Conservation (phyloP, 1,139 yeast species). For the Yamadazyma taylorii region DNA sequence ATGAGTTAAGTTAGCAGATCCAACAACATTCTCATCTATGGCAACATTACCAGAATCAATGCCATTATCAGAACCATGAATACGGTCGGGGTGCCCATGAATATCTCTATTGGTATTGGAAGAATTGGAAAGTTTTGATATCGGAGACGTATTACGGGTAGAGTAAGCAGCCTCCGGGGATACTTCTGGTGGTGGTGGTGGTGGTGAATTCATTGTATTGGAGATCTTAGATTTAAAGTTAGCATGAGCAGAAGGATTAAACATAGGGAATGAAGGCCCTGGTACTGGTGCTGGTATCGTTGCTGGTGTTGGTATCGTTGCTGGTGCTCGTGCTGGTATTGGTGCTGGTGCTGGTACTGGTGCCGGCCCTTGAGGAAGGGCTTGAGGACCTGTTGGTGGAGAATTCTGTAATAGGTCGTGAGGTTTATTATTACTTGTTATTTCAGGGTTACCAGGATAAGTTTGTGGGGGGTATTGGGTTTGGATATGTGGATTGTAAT, state of each 20-base stretch:
- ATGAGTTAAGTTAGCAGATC: background rate
- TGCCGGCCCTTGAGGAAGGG: too few species aligned
- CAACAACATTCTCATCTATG: background rate
- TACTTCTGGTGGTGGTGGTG: slow-evolving; percentile 2
- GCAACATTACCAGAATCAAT: background rate
- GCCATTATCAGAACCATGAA: too few species aligned
- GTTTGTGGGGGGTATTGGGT: background rate
- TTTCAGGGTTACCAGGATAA: background rate
- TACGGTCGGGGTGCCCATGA: too few species aligned
- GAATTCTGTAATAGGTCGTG: too few species aligned
- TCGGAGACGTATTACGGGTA: slow-evolving; percentile 13
- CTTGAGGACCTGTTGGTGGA: too few species aligned
- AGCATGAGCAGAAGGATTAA: background rate
- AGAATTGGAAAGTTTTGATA: slow-evolving; percentile 12
- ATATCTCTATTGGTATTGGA: slow-evolving; percentile 4
- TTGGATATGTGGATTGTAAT: background rate
- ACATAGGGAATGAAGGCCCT: background rate
- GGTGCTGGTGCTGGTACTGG: too few species aligned
- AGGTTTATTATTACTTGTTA: too few species aligned
- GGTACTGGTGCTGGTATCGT: background rate
- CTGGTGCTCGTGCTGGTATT: too few species aligned
- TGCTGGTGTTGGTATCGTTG: background rate
- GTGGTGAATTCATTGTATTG: slow-evolving; percentile 4
- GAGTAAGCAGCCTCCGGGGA: slow-evolving; percentile 8
- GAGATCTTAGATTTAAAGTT: background rate